Percentiles rank a stretch among this genome's conserved stretches.
Conservation (phyloP, 371 early-diverging fungal genomes). For the Nematocida sp. region DNA sequence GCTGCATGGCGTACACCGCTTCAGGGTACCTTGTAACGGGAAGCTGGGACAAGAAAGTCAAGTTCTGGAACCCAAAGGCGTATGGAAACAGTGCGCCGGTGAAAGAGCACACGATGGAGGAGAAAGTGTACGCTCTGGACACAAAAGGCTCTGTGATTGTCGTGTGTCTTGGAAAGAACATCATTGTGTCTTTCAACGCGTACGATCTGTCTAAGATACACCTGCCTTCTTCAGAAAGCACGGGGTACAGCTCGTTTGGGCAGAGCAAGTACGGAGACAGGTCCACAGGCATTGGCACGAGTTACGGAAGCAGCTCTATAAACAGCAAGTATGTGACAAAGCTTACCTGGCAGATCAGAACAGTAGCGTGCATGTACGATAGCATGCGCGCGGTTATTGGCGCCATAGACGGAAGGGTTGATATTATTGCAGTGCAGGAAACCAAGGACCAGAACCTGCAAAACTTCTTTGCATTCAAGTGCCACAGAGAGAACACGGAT, state of each 20-base stretch:
- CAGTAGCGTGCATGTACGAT: conserved; percentile 34
- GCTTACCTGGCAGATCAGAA: conserved; percentile 57
- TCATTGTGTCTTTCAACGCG: conserved; percentile 71
- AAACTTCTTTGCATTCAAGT: conserved; percentile 69
- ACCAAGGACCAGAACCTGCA: conserved; percentile 67
- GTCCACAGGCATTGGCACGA: neutral
- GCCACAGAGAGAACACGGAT: conserved; percentile 72
- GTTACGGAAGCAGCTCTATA: neutral
- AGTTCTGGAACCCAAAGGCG: conserved; percentile 79
- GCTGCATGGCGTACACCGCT: conserved; percentile 39
- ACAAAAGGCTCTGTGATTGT: conserved; percentile 69
- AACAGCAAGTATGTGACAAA: conserved; percentile 36
- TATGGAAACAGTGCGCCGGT: conserved; percentile 60
- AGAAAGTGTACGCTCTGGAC: conserved; percentile 82
- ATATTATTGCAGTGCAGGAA: conserved; percentile 30
- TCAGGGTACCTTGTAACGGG: conserved; percentile 73
- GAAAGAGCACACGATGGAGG: conserved; percentile 71
- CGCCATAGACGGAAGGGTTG: conserved; percentile 59
- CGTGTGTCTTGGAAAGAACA: conserved; percentile 73
- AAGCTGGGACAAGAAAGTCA: conserved; percentile 83
- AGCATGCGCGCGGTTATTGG: conserved; percentile 55
- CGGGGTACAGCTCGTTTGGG: neutral
- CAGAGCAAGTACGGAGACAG: neutral
- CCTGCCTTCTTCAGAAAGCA: neutral
- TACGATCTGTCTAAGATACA: conserved; percentile 40